Evolutionary conservation across 208 protist genomes (phyloP).

Genomic region (Leishmania braziliensis): DNA sequence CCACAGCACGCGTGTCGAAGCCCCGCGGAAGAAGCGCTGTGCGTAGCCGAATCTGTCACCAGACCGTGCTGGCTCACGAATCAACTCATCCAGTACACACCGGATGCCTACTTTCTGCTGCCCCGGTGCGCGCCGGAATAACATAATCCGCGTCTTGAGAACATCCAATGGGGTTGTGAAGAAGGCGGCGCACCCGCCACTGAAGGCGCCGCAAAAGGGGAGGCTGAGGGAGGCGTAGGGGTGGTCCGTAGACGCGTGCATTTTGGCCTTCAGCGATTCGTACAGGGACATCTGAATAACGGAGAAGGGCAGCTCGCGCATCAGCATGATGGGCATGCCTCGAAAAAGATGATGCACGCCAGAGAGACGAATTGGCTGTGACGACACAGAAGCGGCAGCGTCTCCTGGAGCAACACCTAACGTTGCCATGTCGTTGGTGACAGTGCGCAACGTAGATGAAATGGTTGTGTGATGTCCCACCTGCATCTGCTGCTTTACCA

Average conservation of each 20-base stretch:
- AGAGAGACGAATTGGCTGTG: constrained; percentile 26
- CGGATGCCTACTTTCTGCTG: constrained; percentile 21
- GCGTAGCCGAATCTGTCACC: constrained; percentile 75
- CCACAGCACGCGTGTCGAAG: constrained; percentile 85
- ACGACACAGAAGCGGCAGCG: neutral
- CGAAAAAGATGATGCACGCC: constrained; percentile 66
- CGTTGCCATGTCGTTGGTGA: constrained; percentile 47
- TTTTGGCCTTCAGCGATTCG: constrained; percentile 70
- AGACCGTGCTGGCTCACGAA: constrained; percentile 45
- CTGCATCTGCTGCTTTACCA: constrained; percentile 93
- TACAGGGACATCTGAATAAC: constrained; percentile 94
- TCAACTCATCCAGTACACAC: constrained; percentile 51
- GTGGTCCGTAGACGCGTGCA: constrained; percentile 34
- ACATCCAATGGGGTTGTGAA: constrained; percentile 94
- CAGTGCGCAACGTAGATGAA: constrained; percentile 37
- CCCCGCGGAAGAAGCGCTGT: constrained; percentile 86
- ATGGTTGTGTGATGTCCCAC: constrained; percentile 57
- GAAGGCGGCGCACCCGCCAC: constrained; percentile 85
- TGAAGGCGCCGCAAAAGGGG: constrained; percentile 80
- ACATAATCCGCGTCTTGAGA: constrained; percentile 94
- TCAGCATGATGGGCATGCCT: constrained; percentile 88
- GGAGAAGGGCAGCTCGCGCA: constrained; percentile 91
- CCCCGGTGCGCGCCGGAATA: constrained; percentile 35
- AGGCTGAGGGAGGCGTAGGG: constrained; percentile 42
- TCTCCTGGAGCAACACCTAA: neutral